These are phyloP conservation scores for Saccharomycopsis sp. DNA, from an alignment of 805 yeast species.

Conservation along the genomic window DNA sequence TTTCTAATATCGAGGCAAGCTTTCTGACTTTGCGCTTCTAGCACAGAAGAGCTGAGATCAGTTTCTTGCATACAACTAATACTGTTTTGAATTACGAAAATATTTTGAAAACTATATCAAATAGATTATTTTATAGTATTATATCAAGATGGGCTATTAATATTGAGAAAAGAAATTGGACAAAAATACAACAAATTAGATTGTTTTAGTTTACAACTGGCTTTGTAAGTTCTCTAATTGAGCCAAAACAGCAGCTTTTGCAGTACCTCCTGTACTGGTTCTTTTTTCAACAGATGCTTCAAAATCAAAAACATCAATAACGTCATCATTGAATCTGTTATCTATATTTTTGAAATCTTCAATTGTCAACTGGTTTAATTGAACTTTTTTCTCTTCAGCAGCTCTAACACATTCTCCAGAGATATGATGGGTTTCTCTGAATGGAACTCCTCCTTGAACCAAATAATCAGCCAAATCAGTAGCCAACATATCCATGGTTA, in stretches of 20 bases:
- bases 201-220: not conserved
- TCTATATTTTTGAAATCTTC: constrained; percentile 78
- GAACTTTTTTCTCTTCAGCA: constrained; percentile 68
- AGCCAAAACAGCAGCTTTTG: constrained; percentile 73
- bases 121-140: too few species aligned
- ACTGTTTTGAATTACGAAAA: too few species aligned
- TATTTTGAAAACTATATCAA: too few species aligned
- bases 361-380: constrained; percentile 71
- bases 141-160: too few species aligned
- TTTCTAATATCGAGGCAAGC: too few species aligned
- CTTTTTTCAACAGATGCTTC: constrained; percentile 95
- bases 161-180: too few species aligned
- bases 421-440: constrained; percentile 98
- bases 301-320: constrained; percentile 77
- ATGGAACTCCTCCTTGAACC: constrained; percentile 97
- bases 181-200: too few species aligned
- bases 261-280: constrained; percentile 95
- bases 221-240: constrained; percentile 40
- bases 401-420: constrained; percentile 93
- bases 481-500: constrained; percentile 98
- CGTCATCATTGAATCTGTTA: constrained; percentile 69
- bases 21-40: too few species aligned
- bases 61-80: too few species aligned
- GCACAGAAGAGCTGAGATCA: too few species aligned
- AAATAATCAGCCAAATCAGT: constrained; percentile 97